Base-by-base conservation (phyloP, 805 yeast species). In the Schizosaccharomyces pombe region DNA sequence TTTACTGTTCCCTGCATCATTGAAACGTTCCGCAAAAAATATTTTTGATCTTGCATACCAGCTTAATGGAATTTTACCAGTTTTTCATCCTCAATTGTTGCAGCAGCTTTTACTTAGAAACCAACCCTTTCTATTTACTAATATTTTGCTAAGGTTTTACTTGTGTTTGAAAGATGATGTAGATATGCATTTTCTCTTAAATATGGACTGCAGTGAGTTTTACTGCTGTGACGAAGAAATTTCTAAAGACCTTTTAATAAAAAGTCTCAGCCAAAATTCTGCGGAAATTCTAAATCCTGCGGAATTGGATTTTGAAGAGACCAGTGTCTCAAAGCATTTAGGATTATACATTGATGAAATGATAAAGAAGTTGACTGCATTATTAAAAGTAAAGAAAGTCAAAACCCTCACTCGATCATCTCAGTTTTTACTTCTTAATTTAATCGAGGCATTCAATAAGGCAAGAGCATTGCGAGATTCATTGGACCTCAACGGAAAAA, bases 41-140 rank as follows among this genome's bases (percentile, higher is more conserved):
- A 74, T 87, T 2, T 73, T 83, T 57, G 82, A 80, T 59, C 70
- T 87, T 56, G 82, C 81, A 53, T 70, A 84, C 14, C 79, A 86
- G 3, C 67, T 87, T 55, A 87, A 87, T 67, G 96, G 96, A 32
- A 91, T 93, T 0, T 65, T 89, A 14, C 95, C 96, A 0, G 67
- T 85, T 0, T 87, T 84, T 60, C 96, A 89, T 62, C 97, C 97
- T 0, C 95, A 86, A 64, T 74, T 85, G 54, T 65, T 87, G 52
- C 79, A 85, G 49, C 95, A 87, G 64, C 69, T 34, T 2, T 32
- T 34, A n/a, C 47, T 52, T 8, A 49, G 9, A 24, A 32, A 32
- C 34, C 14, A 49, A 32, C 22, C n/a, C 9, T 30, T 4, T 8
- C 32, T 49, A 11, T 11, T 49, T 16, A 12, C n/a, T 12, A 11